These are phyloP conservation scores for Colletotrichum horii DNA, from an alignment of 2,329 filamentous ascomycete genomes.

Conservation along the genomic window DNA sequence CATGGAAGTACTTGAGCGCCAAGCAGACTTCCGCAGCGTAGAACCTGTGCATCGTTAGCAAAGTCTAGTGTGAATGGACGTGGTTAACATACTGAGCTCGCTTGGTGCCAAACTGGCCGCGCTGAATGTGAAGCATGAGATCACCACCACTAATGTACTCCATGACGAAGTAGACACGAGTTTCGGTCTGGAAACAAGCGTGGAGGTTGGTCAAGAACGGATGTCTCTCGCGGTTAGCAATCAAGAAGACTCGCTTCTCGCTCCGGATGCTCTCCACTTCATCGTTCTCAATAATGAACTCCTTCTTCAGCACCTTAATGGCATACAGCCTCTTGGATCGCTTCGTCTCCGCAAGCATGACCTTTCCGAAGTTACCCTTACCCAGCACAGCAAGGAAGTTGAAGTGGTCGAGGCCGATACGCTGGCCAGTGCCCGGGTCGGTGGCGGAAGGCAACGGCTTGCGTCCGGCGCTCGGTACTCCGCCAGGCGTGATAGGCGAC, in stretches of 20 bases:
- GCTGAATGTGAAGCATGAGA: constrained; percentile 98
- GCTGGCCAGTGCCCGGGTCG: constrained; percentile 74
- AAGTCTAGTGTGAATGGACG: background rate
- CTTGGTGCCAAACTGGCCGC: constrained; percentile 94
- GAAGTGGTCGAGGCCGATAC: constrained; percentile 97
- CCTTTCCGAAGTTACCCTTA: constrained; percentile 99
- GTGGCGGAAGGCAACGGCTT: constrained; percentile 75
- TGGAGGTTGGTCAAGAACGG: constrained; percentile 95
- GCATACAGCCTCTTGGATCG: constrained; percentile 89
- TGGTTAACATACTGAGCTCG: constrained; percentile 77
- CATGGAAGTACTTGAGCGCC: constrained; percentile 98
- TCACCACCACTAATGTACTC: constrained; percentile 99
- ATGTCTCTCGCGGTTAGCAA: constrained; percentile 96
- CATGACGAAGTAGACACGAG: constrained; percentile 98
- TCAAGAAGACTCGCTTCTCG: constrained; percentile 95
- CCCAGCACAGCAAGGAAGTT: constrained; percentile 98
- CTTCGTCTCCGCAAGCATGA: constrained; percentile 99
- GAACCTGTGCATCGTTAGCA: constrained; percentile 63
- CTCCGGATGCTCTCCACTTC: constrained; percentile 98
- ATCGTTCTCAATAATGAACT: constrained; percentile 99
- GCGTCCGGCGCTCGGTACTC: constrained; percentile 28
- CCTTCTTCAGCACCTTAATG: constrained; percentile 99
- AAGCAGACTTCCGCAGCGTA: constrained; percentile 97
- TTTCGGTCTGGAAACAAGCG: constrained; percentile 99
- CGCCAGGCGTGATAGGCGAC: constrained; percentile 31